These are phyloP conservation scores for Carex kokanica DNA, from an alignment of 176 grass and related monocot genomes.

Conservation along the genomic window DNA sequence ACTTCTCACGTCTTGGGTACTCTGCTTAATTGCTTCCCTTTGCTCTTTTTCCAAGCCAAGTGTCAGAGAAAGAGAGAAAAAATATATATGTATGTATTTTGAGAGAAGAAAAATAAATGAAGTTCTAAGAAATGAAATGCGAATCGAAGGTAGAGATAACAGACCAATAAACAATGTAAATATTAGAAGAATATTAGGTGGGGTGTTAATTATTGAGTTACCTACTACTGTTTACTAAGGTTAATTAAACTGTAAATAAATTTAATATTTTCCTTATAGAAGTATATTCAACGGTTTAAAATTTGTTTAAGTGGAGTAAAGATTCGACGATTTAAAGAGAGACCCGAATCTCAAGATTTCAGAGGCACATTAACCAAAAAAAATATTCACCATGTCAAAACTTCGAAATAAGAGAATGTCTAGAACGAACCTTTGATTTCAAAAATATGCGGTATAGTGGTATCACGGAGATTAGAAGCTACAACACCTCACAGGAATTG, in stretches of 20 bases:
- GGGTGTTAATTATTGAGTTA: neutral
- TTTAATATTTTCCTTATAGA: neutral
- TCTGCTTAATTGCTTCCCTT: neutral
- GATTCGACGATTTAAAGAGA: slow-evolving; percentile 6
- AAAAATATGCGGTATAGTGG: neutral
- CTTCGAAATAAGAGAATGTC: slow-evolving; percentile 25
- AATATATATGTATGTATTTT: neutral
- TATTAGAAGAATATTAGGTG: slow-evolving; percentile 29
- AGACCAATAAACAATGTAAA: slow-evolving; percentile 7
- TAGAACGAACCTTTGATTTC: slow-evolving; percentile 13
- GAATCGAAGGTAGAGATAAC: slow-evolving; percentile 9
- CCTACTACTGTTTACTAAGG: neutral
- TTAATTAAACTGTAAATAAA: neutral
- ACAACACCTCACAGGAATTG: neutral
- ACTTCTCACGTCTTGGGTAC: slow-evolving; percentile 21
- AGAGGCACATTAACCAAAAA: neutral
- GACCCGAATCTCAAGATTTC: slow-evolving; percentile 1
- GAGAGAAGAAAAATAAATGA: neutral
- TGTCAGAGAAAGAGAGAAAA: slow-evolving; percentile 13
- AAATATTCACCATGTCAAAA: slow-evolving; percentile 11
- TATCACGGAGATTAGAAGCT: slow-evolving; percentile 15
- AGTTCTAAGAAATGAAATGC: neutral
- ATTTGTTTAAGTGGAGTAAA: neutral
- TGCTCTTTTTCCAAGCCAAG: neutral
- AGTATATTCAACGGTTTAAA: slow-evolving; percentile 3